Base-by-base conservation (phyloP, 2,329 filamentous ascomycete genomes). In the Dryadomyces quercivorus region DNA sequence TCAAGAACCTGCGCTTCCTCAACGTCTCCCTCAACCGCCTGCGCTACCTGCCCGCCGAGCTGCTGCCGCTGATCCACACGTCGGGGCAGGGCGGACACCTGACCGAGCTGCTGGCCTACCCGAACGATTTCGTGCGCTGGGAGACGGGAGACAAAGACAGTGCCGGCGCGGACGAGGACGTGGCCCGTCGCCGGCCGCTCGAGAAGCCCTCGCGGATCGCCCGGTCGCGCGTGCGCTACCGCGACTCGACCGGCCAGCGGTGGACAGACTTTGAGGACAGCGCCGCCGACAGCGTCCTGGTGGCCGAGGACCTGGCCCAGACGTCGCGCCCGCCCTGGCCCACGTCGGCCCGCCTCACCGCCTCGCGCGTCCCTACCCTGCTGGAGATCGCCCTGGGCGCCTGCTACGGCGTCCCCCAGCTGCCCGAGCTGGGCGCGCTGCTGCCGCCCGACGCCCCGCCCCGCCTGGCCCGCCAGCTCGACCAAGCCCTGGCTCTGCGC, bases 1-100 rank as follows among this genome's bases (percentile, higher is more conserved):
- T 88, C 7, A 64, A 63, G 5, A 81, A 80, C 56, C 72, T 89
- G 4, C 69, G 71, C 51, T 75, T 80, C 51, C 74, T 89, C 43
- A 88, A 87, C 60, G 61, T 89, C 9, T 78, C 82, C 1, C 77
- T 84, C 53, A 88, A 88, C 58, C 66, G 69, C 5, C 69, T 89
- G 12, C 72, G 71, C 7, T 76, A 70, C 57, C 70, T 89, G 1
- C 85, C 85, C 0, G 76, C 72, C 54, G 83, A 86, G 62, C 68
- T 88, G 1, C 69, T 87, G 1, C 66, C 76, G 22, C 70, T 87
- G 2, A 65, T 86, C 20, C 43, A 16, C 18, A 31, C 45, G 3
- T 40, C 15, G 5, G 66, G 69, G 36, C 62, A 66, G 10, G 63
- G 67, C 0, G 65, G 70, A 48, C 73, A 71, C 20, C 69, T 85